These are phyloP conservation scores for Nasturtium officinale DNA, from an alignment of 345 rosid species.

Conservation along the genomic window DNA sequence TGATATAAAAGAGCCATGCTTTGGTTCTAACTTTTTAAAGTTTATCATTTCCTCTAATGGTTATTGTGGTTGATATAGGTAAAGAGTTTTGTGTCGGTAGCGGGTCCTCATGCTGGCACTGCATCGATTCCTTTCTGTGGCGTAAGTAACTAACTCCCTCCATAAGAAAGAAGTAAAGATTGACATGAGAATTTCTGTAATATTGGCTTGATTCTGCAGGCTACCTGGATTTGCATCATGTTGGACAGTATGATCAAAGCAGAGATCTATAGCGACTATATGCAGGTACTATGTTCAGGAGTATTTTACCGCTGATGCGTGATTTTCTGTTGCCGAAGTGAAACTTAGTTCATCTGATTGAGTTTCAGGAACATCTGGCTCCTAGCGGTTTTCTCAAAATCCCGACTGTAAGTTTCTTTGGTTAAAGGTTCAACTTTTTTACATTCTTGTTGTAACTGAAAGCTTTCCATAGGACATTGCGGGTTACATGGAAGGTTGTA, in stretches of 20 bases:
- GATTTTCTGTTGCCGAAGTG: background rate
- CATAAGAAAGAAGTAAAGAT: background rate
- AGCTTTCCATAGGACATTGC: slow-evolving; percentile 40
- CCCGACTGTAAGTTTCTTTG: slow-evolving; percentile 64
- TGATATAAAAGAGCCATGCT: slow-evolving; percentile 12
- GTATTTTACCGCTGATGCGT: background rate
- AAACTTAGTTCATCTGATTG: slow-evolving; percentile 22
- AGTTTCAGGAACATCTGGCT: slow-evolving; percentile 90
- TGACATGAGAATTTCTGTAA: background rate
- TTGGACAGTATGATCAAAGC: slow-evolving; percentile 62
- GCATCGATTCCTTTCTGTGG: slow-evolving; percentile 87
- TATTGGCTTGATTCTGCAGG: slow-evolving; percentile 45
- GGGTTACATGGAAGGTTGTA: slow-evolving; percentile 59
- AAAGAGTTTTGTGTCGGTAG: slow-evolving; percentile 74
- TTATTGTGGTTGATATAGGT: slow-evolving; percentile 59
- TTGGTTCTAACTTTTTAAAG: background rate
- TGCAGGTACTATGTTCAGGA: slow-evolving; percentile 56
- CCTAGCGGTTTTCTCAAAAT: slow-evolving; percentile 78
- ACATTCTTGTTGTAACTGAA: slow-evolving; percentile 22
- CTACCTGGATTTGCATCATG: slow-evolving; percentile 60
- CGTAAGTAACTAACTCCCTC: slow-evolving; percentile 50
- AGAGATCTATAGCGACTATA: slow-evolving; percentile 64
- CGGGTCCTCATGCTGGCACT: slow-evolving; percentile 83
- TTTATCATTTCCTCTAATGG: background rate
- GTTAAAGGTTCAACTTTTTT: background rate